phyloP scores from a whole-genome alignment of 2,329 filamentous ascomycete species.

The Byssochlamys sp. region DNA sequence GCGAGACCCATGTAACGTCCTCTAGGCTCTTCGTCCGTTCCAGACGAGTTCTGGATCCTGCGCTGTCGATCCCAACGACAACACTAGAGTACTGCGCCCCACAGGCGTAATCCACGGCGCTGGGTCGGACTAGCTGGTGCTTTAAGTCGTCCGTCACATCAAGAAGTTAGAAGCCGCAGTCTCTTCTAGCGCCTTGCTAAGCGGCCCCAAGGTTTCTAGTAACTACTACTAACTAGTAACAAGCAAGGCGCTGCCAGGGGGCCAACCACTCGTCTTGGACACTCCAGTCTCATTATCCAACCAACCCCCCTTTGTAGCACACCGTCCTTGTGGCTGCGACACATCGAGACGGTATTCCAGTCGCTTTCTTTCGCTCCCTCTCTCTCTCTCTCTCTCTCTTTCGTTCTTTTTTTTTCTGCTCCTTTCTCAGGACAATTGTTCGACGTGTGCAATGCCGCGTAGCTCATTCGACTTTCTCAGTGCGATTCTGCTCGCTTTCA shows the following conservation, averaged over 20 bases:
- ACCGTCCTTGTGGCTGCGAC: not conserved
- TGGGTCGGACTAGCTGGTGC: not conserved
- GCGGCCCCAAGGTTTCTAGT: not conserved
- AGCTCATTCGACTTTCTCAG: not conserved
- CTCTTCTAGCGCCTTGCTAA: not conserved
- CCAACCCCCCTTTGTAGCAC: not conserved
- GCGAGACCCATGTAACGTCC: not conserved
- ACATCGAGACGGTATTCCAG: not conserved
- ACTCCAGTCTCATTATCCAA: not conserved
- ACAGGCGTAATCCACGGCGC: not conserved
- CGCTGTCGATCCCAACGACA: not conserved
- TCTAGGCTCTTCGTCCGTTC: not conserved
- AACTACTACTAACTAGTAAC: not conserved
- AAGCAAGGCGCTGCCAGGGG: not conserved
- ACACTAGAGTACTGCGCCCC: not conserved
- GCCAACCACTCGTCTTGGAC: not conserved
- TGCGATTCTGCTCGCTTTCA: not conserved
- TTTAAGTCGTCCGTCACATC: not conserved
- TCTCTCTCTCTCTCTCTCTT: conserved; percentile 10
- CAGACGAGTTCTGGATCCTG: not conserved
- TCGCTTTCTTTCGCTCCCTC: conserved; percentile 13
- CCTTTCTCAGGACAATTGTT: conserved; percentile 1
- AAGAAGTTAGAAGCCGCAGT: not conserved
- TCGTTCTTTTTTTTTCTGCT: conserved; percentile 1
- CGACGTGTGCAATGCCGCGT: not conserved